These are phyloP conservation scores for Penicillium crystallinum DNA, from an alignment of 495 filamentous ascomycete species.

Conservation along the genomic window DNA sequence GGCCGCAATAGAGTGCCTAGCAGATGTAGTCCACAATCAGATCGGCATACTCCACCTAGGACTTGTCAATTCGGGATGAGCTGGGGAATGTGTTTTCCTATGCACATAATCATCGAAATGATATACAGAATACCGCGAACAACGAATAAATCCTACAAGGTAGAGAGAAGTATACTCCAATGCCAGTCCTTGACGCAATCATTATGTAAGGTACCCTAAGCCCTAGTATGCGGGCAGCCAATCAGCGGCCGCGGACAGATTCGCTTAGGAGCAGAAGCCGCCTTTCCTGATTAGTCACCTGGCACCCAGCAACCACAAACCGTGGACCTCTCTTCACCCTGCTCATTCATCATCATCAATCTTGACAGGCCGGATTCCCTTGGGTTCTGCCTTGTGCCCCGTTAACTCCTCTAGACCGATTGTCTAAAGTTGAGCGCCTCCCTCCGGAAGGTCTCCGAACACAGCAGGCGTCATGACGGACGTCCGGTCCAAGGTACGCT, in stretches of 20 bases:
- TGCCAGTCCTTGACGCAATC: slow-evolving; percentile 1
- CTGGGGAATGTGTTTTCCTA: neutral
- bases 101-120: neutral
- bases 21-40: neutral
- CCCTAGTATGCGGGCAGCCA: slow-evolving; percentile 9
- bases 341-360: slow-evolving; percentile 24
- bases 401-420: slow-evolving; percentile 30
- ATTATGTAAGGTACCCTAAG: slow-evolving; percentile 14
- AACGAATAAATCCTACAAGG: neutral
- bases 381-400: slow-evolving; percentile 38
- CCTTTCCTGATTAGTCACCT: slow-evolving; percentile 10
- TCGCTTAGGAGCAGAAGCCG: slow-evolving; percentile 10
- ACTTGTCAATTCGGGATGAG: neutral
- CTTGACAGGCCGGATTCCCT: slow-evolving; percentile 31
- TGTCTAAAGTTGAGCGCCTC: slow-evolving; percentile 38
- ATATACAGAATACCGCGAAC: neutral
- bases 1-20: neutral
- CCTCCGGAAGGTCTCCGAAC: slow-evolving; percentile 45
- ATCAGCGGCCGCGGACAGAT: neutral
- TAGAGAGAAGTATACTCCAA: neutral
- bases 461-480: slow-evolving; percentile 48
- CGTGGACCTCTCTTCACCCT: slow-evolving; percentile 12
- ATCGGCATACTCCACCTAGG: slow-evolving; percentile 2
- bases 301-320: slow-evolving; percentile 9
- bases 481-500: slow-evolving; percentile 48